Evolutionary conservation across 768 basidiomycete genomes (phyloP), one percentile per base, ranked within the genome.

Genomic region (Russula olivacea): DNA sequence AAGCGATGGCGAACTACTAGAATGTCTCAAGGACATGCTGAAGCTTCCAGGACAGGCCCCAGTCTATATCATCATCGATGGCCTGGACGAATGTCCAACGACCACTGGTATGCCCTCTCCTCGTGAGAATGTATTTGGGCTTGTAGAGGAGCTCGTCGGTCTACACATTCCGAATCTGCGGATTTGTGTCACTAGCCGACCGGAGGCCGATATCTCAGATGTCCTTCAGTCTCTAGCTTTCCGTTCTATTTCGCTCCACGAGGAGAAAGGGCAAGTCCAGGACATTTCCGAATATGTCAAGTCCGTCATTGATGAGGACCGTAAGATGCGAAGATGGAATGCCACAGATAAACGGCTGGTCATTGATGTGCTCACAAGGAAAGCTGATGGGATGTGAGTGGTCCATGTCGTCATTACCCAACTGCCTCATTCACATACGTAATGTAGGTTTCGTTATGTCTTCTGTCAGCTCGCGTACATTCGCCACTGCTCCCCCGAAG

Each of bases 11-110:
- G 61, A 48, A 6, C 61, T 61, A 19, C 0, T n/a, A 1, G 17
- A 25, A 25, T 61, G 61, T 43, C 49, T 61, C 5, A 55, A 32
- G 23, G 30, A 57, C 4, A 56, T 61, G 38, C 48, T 57, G 28
- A 17, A 23, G 25, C 25, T 32, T 6, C 38, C 28, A 4, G 47
- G 38, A 8, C 32, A 43, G 11, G 25, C 47, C 1, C 30, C 40
- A 5, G 17, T 12, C 7, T 43, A 43, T 25, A 50, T 56, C 4
- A 11, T 61, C 10, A 17, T 61, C 0, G 61, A 61, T 19, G 61
- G 40, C 23, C 30, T 61, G 2, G 61, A 61, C 21, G 61, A 56
- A 23, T 61, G 54, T 21, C 55, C 61, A 0, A 12, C 14, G 0
- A 49, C 38, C 3, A 19, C 36, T 21, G 36, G 28, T 4, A n/a